Evolutionary conservation across 2,329 filamentous ascomycete species (phyloP).

Genomic region (Cladophialophora psammophila): DNA sequence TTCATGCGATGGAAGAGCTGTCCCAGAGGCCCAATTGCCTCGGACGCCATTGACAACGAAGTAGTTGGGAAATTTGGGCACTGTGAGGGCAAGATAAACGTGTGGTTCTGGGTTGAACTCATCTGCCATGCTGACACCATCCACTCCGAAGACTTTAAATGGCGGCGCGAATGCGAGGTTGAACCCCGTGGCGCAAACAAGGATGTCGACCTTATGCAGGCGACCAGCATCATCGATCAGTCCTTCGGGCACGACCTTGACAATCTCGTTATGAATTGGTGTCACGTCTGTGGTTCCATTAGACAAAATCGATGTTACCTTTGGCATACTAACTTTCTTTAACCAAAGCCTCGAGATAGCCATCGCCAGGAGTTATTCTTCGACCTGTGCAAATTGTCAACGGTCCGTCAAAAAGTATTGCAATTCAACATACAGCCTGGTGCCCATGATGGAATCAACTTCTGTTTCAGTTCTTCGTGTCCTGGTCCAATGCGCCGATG

Average conservation of each 20-base stretch:
- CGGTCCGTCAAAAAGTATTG: neutral
- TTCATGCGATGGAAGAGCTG: conserved; percentile 25
- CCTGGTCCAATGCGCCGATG: conserved; percentile 51
- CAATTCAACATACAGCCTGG: conserved; percentile 48
- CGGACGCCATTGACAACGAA: conserved; percentile 29
- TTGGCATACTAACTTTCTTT: conserved; percentile 40
- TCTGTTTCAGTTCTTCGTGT: conserved; percentile 52
- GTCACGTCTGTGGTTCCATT: conserved; percentile 20
- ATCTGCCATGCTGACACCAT: conserved; percentile 20
- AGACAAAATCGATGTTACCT: neutral
- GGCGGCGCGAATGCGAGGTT: conserved; percentile 41
- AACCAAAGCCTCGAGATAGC: conserved; percentile 59
- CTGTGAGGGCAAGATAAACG: conserved; percentile 28
- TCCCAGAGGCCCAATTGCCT: conserved; percentile 24
- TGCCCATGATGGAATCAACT: conserved; percentile 40
- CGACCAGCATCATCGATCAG: conserved; percentile 50
- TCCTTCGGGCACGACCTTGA: conserved; percentile 48
- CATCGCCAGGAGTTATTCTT: conserved; percentile 60
- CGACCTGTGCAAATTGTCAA: conserved; percentile 38
- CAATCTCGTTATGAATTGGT: conserved; percentile 48
- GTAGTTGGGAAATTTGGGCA: conserved; percentile 34
- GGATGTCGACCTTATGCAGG: conserved; percentile 49
- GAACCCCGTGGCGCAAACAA: conserved; percentile 55
- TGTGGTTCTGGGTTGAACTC: conserved; percentile 24
- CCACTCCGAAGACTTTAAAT: conserved; percentile 25